These are phyloP conservation scores for Lanmaoa pseudosensibilis DNA, from an alignment of 768 basidiomycete genomes.

Conservation along the genomic window DNA sequence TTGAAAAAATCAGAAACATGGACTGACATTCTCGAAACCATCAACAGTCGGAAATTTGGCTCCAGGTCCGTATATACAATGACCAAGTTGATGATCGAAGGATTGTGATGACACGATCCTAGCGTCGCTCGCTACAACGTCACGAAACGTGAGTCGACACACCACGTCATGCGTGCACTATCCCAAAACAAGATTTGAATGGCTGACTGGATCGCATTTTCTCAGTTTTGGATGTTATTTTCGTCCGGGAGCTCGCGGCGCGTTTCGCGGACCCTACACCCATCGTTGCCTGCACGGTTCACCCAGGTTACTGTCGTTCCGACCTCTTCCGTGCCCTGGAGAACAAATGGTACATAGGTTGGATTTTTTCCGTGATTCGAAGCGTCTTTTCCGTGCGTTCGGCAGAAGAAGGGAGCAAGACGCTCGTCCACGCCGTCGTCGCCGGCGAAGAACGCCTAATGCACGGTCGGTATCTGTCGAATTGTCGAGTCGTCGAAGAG, in stretches of 20 bases:
- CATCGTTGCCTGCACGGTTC: constrained; percentile 28
- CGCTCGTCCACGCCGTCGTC: constrained; percentile 32
- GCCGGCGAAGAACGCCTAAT: constrained; percentile 11
- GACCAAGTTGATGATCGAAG: background rate
- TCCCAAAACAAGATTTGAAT: background rate
- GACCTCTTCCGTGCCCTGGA: constrained; percentile 23
- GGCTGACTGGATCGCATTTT: background rate
- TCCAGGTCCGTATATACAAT: constrained; percentile 8
- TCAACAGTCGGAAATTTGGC: constrained; percentile 24
- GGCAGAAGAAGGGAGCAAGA: constrained; percentile 34
- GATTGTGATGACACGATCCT: background rate
- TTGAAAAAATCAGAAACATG: constrained; percentile 8
- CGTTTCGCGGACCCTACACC: constrained; percentile 23
- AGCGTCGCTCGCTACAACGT: constrained; percentile 23
- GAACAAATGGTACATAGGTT: constrained; percentile 5
- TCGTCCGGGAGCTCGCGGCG: constrained; percentile 30
- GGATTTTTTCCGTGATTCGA: constrained; percentile 4
- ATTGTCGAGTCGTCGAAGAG: constrained; percentile 24
- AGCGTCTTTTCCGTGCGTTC: constrained; percentile 22
- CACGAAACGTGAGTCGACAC: constrained; percentile 21
- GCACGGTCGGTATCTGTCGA: constrained; percentile 31
- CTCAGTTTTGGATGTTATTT: constrained; percentile 31
- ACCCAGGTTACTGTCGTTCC: constrained; percentile 36
- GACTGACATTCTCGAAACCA: constrained; percentile 21
- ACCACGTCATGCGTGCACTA: background rate